Conservation (phyloP, 129 eudicot species). For the Lactuca sativa region DNA sequence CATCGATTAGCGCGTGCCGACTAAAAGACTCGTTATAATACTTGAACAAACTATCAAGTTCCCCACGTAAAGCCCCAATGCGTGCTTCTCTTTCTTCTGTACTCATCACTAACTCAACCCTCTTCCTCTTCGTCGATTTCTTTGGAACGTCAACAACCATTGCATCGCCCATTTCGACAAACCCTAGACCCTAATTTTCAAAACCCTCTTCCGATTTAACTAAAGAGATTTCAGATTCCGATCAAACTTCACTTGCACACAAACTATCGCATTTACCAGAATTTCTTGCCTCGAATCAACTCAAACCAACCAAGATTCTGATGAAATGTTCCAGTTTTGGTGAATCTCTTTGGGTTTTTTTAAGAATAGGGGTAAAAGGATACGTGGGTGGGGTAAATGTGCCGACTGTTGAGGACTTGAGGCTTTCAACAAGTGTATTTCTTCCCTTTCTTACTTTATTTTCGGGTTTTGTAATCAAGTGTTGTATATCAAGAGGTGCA, state of each 20-base stretch:
- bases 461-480: neutral
- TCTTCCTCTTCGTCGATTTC: conserved; percentile 59
- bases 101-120: conserved; percentile 34
- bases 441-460: neutral
- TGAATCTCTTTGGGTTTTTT: conserved; percentile 8
- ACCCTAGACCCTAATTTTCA: conserved; percentile 29
- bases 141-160: conserved; percentile 46
- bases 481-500: conserved; percentile 13
- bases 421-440: conserved; percentile 16
- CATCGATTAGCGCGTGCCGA: conserved; percentile 4
- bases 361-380: conserved; percentile 11
- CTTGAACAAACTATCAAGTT: conserved; percentile 46
- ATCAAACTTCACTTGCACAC: neutral
- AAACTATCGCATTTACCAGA: conserved; percentile 5
- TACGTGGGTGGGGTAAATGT: conserved; percentile 23
- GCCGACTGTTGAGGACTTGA: conserved; percentile 11
- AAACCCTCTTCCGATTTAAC: conserved; percentile 5
- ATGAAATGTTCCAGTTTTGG: conserved; percentile 6
- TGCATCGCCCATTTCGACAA: conserved; percentile 51
- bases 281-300: neutral
- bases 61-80: conserved; percentile 40
- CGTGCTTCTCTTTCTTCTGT: conserved; percentile 47
- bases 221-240: neutral
- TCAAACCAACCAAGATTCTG: neutral
- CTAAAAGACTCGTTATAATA: conserved; percentile 42